Evolutionary conservation across 495 filamentous ascomycete species (phyloP).

Genomic region (Podospora sp.): DNA sequence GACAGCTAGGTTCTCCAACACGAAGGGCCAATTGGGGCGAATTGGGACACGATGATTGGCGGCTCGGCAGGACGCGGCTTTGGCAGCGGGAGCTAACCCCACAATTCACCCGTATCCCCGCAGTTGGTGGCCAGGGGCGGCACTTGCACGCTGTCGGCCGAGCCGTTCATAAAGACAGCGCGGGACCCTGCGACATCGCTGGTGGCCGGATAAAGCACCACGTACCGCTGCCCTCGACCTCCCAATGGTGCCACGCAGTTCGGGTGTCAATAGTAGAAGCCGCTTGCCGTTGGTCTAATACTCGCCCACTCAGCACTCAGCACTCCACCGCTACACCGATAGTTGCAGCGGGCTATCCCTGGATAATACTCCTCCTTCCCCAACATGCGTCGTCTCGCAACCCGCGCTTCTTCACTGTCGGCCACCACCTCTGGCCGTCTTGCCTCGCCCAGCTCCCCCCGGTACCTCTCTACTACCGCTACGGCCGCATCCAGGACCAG

Average conservation of each 20-base stretch:
- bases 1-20: slow-evolving; percentile 1
- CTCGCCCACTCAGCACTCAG: neutral
- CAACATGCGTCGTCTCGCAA: slow-evolving; percentile 48
- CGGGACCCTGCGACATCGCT: neutral
- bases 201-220: neutral
- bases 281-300: neutral
- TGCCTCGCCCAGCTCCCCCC: slow-evolving; percentile 22
- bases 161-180: neutral
- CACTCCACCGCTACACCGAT: neutral
- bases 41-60: slow-evolving; percentile 16
- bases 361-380: neutral
- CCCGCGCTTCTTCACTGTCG: slow-evolving; percentile 36
- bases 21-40: slow-evolving; percentile 11
- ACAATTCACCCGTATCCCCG: slow-evolving; percentile 3
- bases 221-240: neutral
- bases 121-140: neutral
- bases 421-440: slow-evolving; percentile 31
- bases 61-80: slow-evolving; percentile 30
- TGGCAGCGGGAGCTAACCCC: neutral
- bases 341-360: neutral
- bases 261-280: neutral
- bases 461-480: slow-evolving; percentile 23
- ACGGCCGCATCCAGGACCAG: slow-evolving; percentile 27
- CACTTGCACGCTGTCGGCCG: neutral
- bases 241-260: neutral